These are phyloP conservation scores for Leersia perrieri DNA, from an alignment of 176 grass and related monocot species.

Conservation along the genomic window DNA sequence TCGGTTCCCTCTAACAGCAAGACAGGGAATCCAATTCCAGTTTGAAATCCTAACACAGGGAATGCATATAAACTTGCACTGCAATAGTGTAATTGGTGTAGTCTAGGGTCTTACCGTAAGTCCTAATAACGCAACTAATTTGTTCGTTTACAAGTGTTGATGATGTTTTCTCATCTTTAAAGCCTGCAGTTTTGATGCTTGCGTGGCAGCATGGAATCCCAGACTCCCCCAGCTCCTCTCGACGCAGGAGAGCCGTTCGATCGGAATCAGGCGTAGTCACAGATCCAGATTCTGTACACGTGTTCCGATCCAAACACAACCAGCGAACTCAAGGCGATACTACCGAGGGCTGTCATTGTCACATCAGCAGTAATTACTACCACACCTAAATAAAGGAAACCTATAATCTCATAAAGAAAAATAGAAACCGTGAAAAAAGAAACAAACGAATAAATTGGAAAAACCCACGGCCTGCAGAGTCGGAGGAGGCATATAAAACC, in stretches of 20 bases:
- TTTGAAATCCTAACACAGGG: neutral
- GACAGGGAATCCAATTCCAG: neutral
- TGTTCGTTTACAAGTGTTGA: neutral
- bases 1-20: too few species aligned
- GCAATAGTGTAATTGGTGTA: too few species aligned
- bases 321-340: constrained; percentile 13
- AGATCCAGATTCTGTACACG: neutral
- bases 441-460: neutral
- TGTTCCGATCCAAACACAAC: neutral
- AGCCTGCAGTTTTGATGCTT: neutral
- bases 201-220: neutral
- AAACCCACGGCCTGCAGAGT: neutral
- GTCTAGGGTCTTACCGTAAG: too few species aligned
- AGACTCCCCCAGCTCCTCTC: neutral
- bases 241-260: neutral
- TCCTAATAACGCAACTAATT: neutral
- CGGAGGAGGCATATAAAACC: neutral
- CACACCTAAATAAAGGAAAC: neutral
- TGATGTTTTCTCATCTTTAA: too few species aligned
- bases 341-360: neutral
- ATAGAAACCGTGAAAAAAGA: neutral
- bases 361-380: neutral
- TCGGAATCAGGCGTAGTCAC: neutral
- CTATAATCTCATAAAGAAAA: neutral
- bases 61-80: too few species aligned